Conservation (phyloP, 352 stramenopile genomes). For the Globisporangium cederbergense region DNA sequence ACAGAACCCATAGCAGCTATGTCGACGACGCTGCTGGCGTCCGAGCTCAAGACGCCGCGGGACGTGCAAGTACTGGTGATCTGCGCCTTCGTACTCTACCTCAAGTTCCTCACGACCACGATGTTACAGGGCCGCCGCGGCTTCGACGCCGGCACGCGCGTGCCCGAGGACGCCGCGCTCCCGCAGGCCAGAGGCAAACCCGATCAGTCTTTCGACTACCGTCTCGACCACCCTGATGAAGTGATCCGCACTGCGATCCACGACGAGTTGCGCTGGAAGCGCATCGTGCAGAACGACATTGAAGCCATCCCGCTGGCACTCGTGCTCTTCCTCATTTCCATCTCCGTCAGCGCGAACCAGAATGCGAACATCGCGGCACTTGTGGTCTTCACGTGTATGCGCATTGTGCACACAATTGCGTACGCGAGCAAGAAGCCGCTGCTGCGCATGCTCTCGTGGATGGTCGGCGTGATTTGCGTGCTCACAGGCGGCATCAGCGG, state of each 20-base stretch:
- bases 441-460: conserved; percentile 25
- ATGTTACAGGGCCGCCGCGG: conserved; percentile 46
- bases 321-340: conserved; percentile 19
- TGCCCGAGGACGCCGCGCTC: conserved; percentile 35
- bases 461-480: conserved; percentile 14
- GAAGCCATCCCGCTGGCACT: conserved; percentile 30
- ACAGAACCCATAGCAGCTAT: too few species aligned
- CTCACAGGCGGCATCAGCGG: conserved; percentile 9
- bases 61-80: conserved; percentile 13
- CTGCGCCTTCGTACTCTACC: conserved; percentile 40
- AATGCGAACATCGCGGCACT: conserved; percentile 19
- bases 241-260: not conserved
- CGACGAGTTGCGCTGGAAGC: not conserved
- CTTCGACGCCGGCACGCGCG: conserved; percentile 47
- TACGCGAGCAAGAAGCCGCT: conserved; percentile 32
- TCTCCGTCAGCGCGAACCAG: conserved; percentile 23
- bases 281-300: conserved; percentile 17
- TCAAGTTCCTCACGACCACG: conserved; percentile 55
- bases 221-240: not conserved
- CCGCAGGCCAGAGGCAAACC: conserved; percentile 13
- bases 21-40: too few species aligned
- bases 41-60: too few species aligned
- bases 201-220: not conserved
- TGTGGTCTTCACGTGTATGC: conserved; percentile 24
- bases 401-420: conserved; percentile 28